Evolutionary conservation across 2,329 filamentous ascomycete species (phyloP).

Genomic region (Pestalotiopsis fici): DNA sequence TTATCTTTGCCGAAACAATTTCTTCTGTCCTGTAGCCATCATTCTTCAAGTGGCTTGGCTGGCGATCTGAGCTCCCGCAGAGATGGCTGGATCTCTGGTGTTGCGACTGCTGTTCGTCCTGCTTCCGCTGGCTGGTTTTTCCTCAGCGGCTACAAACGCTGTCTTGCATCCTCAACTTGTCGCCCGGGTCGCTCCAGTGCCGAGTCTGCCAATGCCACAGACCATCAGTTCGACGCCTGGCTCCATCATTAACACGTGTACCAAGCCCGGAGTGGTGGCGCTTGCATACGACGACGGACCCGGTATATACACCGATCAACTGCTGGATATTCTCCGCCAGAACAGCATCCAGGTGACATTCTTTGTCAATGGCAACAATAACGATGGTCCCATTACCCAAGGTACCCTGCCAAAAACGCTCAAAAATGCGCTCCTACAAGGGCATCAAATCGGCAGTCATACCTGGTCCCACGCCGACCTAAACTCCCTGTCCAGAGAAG

Average conservation of each 20-base stretch:
- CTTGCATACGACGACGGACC: conserved; percentile 29
- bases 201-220: not conserved
- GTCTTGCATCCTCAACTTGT: not conserved
- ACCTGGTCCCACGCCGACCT: conserved; percentile 48
- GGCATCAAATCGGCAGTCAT: conserved; percentile 51
- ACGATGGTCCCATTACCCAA: not conserved
- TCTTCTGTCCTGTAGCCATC: not conserved
- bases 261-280: conserved; percentile 17
- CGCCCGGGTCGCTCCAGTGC: not conserved
- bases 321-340: conserved; percentile 17
- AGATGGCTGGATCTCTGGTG: not conserved
- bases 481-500: conserved; percentile 30
- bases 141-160: not conserved
- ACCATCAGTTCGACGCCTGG: not conserved
- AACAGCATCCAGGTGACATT: conserved; percentile 21
- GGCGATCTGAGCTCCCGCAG: not conserved
- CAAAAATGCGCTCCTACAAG: conserved; percentile 29
- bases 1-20: not conserved
- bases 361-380: conserved; percentile 39
- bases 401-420: not conserved
- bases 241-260: conserved; percentile 14
- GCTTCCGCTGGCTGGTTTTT: not conserved
- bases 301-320: conserved; percentile 17
- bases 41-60: not conserved
- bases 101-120: not conserved